Conservation (phyloP, 2,329 filamentous ascomycete species). For the Blastomyces emzantsi region DNA sequence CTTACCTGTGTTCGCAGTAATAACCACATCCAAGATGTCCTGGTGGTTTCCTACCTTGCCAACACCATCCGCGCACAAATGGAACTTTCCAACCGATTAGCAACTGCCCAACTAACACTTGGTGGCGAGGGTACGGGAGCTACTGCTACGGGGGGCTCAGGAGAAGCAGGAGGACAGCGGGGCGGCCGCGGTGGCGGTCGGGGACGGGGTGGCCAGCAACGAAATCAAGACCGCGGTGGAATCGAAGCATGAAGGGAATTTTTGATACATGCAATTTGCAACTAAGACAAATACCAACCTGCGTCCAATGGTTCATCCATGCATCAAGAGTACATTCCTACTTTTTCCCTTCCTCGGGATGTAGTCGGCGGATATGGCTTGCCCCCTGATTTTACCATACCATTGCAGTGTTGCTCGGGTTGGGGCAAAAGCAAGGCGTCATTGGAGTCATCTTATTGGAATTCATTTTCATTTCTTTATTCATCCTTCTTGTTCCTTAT, state of each 20-base stretch:
- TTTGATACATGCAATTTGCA: constrained; percentile 2
- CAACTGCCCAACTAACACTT: constrained; percentile 61
- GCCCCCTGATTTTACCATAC: constrained; percentile 2
- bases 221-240: constrained; percentile 22
- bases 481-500: constrained; percentile 4
- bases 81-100: constrained; percentile 90
- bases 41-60: constrained; percentile 95
- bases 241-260: constrained; percentile 6
- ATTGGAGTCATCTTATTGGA: constrained; percentile 14
- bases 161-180: constrained; percentile 30
- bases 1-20: constrained; percentile 48
- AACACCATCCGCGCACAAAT: constrained; percentile 99
- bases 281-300: constrained; percentile 1
- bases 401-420: constrained; percentile 12
- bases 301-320: constrained; percentile 4
- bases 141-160: constrained; percentile 15
- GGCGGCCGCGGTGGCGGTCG: constrained; percentile 35
- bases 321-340: neutral
- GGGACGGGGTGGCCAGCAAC: constrained; percentile 34
- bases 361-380: constrained; percentile 1
- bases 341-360: neutral
- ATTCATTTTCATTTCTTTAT: neutral
- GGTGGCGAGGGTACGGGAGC: constrained; percentile 40
- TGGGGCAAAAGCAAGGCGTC: constrained; percentile 19
- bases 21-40: constrained; percentile 98